These are phyloP conservation scores for Dentipellis sp. DNA, from an alignment of 768 basidiomycete genomes.

Conservation along the genomic window DNA sequence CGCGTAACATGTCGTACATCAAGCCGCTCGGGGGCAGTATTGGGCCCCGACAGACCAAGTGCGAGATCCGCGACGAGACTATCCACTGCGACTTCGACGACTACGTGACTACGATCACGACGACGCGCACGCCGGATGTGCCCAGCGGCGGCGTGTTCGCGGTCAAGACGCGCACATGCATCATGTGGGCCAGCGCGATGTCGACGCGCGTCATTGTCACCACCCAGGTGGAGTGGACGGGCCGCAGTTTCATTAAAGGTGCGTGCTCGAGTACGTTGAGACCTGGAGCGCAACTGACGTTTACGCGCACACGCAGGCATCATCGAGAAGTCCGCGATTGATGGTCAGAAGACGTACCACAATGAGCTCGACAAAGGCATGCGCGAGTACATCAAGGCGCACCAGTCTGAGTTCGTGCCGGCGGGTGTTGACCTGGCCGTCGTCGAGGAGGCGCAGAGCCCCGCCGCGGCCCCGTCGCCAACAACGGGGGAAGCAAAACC, in stretches of 20 bases:
- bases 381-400: slow-evolving; percentile 81
- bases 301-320: slow-evolving; percentile 47
- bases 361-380: slow-evolving; percentile 75
- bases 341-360: slow-evolving; percentile 88
- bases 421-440: slow-evolving; percentile 63
- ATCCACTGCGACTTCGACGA: slow-evolving; percentile 76
- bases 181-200: slow-evolving; percentile 85
- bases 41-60: slow-evolving; percentile 93
- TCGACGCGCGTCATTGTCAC: slow-evolving; percentile 78
- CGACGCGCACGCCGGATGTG: slow-evolving; percentile 89
- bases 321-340: slow-evolving; percentile 85
- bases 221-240: slow-evolving; percentile 92
- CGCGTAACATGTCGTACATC: slow-evolving; percentile 92
- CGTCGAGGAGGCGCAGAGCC: slow-evolving; percentile 33
- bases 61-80: slow-evolving; percentile 86
- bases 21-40: slow-evolving; percentile 83
- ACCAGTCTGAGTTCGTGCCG: slow-evolving; percentile 83
- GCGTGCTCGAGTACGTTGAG: slow-evolving; percentile 6
- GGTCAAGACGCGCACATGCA: slow-evolving; percentile 90
- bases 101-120: slow-evolving; percentile 75
- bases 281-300: not conserved
- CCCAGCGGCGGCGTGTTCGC: slow-evolving; percentile 89
- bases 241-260: slow-evolving; percentile 96
- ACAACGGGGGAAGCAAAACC: slow-evolving; percentile 9
- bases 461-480: slow-evolving; percentile 14